Percentiles rank a stretch among this genome's conserved stretches.
These are phyloP conservation scores for Citrus sinensis DNA, from an alignment of 345 rosid genomes.

Conservation along the genomic window DNA sequence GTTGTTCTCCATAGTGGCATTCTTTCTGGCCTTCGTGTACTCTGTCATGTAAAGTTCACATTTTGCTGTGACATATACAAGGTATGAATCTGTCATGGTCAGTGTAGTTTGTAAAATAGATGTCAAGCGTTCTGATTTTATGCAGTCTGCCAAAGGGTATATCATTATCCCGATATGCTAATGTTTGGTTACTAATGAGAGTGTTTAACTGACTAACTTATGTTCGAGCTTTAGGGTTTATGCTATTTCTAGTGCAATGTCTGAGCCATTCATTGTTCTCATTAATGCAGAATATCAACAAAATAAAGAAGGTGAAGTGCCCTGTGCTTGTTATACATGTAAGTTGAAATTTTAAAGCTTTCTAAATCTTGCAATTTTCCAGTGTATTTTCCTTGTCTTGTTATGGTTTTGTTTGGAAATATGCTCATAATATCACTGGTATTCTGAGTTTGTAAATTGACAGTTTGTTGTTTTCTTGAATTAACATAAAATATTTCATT, in stretches of 20 bases:
- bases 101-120: background rate
- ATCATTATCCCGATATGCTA: background rate
- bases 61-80: slow-evolving; percentile 88
- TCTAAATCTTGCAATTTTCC: background rate
- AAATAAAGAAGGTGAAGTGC: slow-evolving; percentile 81
- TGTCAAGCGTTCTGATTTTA: background rate
- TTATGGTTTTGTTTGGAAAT: background rate
- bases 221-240: background rate
- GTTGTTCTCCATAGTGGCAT: slow-evolving; percentile 97
- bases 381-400: background rate
- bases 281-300: slow-evolving; percentile 70
- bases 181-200: background rate
- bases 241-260: slow-evolving; percentile 1
- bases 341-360: slow-evolving; percentile 26
- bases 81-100: slow-evolving; percentile 32
- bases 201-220: background rate
- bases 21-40: slow-evolving; percentile 98
- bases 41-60: slow-evolving; percentile 86
- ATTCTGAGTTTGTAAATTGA: background rate
- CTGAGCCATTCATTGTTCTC: slow-evolving; percentile 4
- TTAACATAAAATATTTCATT: background rate
- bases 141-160: background rate
- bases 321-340: slow-evolving; percentile 97
- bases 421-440: background rate
- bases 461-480: background rate